Conservation (phyloP, 768 basidiomycete species). For the Hemileccinum impolitum region DNA sequence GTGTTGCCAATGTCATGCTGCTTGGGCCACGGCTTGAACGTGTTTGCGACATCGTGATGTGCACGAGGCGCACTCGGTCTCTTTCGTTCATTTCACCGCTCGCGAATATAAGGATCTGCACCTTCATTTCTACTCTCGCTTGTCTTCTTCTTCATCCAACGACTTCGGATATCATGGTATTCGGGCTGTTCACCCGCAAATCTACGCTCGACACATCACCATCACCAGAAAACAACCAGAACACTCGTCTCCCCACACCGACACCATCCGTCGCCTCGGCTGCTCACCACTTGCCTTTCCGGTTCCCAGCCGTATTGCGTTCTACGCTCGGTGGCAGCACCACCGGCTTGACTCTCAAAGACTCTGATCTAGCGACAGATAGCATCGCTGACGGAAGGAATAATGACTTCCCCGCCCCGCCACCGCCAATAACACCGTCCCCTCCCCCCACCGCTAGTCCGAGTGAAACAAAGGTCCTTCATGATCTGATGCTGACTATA, state of each 20-base stretch:
- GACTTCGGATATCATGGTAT: conserved; percentile 38
- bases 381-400: conserved; percentile 6
- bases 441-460: conserved; percentile 32
- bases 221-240: conserved; percentile 2
- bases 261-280: conserved; percentile 46
- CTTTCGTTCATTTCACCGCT: conserved; percentile 13
- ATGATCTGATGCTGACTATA: conserved; percentile 52
- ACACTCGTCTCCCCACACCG: conserved; percentile 48
- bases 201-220: conserved; percentile 12
- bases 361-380: conserved; percentile 8
- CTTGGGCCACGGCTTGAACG: conserved; percentile 8
- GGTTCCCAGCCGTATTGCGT: conserved; percentile 13
- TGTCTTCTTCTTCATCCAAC: neutral
- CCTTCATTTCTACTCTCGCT: neutral
- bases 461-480: conserved; percentile 43
- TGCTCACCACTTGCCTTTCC: conserved; percentile 22
- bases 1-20: neutral
- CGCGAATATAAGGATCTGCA: conserved; percentile 6
- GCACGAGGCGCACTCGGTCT: conserved; percentile 15
- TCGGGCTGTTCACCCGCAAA: conserved; percentile 41
- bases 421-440: conserved; percentile 30
- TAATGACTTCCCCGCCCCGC: conserved; percentile 16
- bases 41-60: conserved; percentile 18
- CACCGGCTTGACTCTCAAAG: conserved; percentile 19
- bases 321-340: conserved; percentile 18